Conservation (phyloP, 148 eudicot species). For the Cornus florida region DNA sequence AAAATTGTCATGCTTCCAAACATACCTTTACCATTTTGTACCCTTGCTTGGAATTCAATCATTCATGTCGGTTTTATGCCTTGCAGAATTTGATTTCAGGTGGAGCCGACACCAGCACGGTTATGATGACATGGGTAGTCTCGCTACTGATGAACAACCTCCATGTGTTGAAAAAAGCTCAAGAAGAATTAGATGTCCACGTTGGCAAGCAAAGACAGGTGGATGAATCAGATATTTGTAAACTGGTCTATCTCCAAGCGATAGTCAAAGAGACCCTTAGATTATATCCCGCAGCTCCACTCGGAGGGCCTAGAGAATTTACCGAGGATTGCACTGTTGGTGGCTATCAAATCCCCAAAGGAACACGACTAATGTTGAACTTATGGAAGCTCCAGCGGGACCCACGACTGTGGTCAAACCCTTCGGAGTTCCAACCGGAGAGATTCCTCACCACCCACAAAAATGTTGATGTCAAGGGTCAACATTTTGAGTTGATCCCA, state of each 20-base stretch:
- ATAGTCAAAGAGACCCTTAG: conserved; percentile 31
- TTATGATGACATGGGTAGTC: conserved; percentile 31
- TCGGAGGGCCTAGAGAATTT: conserved; percentile 16
- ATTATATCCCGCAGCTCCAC: conserved; percentile 27
- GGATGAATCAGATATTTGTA: conserved; percentile 20
- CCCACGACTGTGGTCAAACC: conserved; percentile 23
- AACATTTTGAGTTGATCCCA: conserved; percentile 27
- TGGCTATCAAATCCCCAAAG: conserved; percentile 30
- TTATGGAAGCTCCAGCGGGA: no score
- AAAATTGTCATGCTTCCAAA: no score
- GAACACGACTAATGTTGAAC: conserved; percentile 22
- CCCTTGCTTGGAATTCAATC: no score
- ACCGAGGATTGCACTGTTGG: conserved; percentile 20
- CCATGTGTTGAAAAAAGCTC: conserved; percentile 16
- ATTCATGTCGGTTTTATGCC: background rate
- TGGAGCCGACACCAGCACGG: conserved; percentile 26
- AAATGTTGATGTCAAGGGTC: conserved; percentile 28
- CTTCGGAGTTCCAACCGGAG: conserved; percentile 31
- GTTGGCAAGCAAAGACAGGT: conserved; percentile 23
- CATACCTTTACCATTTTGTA: no score
- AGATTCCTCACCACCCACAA: conserved; percentile 30
- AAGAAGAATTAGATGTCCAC: conserved; percentile 22
- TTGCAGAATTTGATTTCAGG: conserved; percentile 30
- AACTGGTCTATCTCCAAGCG: conserved; percentile 34
- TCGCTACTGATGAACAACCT: conserved; percentile 22